Evolutionary conservation across 2,329 filamentous ascomycete genomes (phyloP).

Genomic region (Rugonectria rugulosa): DNA sequence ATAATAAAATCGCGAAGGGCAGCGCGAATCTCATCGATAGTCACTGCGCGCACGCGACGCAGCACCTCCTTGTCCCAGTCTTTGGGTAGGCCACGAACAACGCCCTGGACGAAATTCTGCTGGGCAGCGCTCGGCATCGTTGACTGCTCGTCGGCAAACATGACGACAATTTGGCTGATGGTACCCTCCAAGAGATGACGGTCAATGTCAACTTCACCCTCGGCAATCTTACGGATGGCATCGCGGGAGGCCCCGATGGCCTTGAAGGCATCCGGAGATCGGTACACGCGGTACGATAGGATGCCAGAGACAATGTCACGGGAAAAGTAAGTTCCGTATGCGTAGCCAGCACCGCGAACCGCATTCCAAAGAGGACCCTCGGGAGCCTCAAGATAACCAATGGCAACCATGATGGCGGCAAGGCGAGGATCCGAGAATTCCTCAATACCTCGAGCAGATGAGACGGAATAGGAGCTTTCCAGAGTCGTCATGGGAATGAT

Average conservation of each 20-base stretch:
- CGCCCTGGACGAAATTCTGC: constrained; percentile 82
- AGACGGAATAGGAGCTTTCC: constrained; percentile 88
- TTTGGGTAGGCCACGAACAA: constrained; percentile 76
- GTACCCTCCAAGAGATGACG: constrained; percentile 86
- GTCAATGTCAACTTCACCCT: constrained; percentile 77
- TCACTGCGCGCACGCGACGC: constrained; percentile 78
- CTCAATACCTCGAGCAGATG: constrained; percentile 75
- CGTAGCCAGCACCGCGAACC: constrained; percentile 90
- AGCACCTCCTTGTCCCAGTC: constrained; percentile 83
- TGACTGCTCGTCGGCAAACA: constrained; percentile 86
- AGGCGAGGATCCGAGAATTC: constrained; percentile 80
- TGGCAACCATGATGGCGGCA: constrained; percentile 85
- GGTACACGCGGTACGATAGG: constrained; percentile 85
- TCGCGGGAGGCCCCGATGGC: constrained; percentile 81
- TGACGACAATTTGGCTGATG: constrained; percentile 86
- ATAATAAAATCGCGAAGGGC: constrained; percentile 79
- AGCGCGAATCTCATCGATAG: constrained; percentile 75
- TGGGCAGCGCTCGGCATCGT: constrained; percentile 84
- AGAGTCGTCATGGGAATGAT: constrained; percentile 91
- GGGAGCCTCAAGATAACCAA: constrained; percentile 89
- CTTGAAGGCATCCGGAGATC: constrained; percentile 87
- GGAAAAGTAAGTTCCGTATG: constrained; percentile 85
- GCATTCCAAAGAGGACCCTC: constrained; percentile 96
- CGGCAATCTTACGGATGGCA: constrained; percentile 77
- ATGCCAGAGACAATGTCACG: constrained; percentile 81